Evolutionary conservation across 257 asterid species (phyloP), one percentile per base, ranked within the genome.

Genomic region (Petrea volubilis): DNA sequence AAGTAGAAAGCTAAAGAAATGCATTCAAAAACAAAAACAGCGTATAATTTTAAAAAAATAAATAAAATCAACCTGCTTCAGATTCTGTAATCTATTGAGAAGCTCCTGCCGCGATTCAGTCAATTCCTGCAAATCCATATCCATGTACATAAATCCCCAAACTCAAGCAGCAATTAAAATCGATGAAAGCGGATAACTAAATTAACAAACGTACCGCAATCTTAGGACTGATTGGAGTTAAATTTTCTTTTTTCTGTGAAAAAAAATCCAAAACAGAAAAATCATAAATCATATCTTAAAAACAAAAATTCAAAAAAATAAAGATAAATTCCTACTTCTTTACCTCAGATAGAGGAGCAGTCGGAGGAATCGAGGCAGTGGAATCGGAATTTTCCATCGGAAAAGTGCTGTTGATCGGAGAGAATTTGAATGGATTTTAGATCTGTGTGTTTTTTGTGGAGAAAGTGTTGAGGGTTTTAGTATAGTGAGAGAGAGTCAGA

Each of bases 51-150:
- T n/a, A n/a, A n/a, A n/a, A n/a, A n/a, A n/a, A n/a, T n/a, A 50
- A 51, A 29, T 49, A 61, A n/a, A 57, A 38, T 34, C 33, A 47
- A 90, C 98, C 89, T 91, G 95, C 70, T 93, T 93, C 77, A 93
- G 81, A 79, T 78, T 89, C 86, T 89, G 92, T 68, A 93, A 78
- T 68, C 94, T 79, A 70, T 52, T 78, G 63, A 91, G 80, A 40
- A 93, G 91, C 77, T 93, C 97, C 83, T 87, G 83, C 87, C 96
- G 78, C 60, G 98, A 89, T 76, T 87, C 97, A 51, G 87, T 78
- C 85, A 91, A 38, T 80, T 86, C 96, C 98, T 93, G 83, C 73
- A 81, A 69, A 59, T 36, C 75, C 75, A 72, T 34, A 59, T 56
- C 17, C 51, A 21, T 24, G 67, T 50, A 20, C 18, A 44, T n/a